Evolutionary conservation across 164 flowering plant species (phyloP).

Genomic region (Stephania yunnanensis): DNA sequence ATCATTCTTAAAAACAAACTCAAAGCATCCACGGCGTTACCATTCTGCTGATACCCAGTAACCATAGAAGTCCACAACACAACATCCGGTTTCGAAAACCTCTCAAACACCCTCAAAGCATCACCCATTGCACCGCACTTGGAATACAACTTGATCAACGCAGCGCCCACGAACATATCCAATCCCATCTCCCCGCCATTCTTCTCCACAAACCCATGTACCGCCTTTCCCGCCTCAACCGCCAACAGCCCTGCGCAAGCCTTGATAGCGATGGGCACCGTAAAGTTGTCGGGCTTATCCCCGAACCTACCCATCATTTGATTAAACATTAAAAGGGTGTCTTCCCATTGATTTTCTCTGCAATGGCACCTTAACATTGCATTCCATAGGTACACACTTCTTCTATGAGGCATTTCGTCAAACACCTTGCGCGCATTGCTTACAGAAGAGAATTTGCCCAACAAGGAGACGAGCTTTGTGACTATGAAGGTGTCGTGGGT

Average conservation of each 20-base stretch:
- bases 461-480: slow-evolving; percentile 30
- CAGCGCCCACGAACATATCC: slow-evolving; percentile 54
- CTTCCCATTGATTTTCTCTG: slow-evolving; percentile 32
- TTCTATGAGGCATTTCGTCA: slow-evolving; percentile 48
- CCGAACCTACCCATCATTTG: slow-evolving; percentile 15
- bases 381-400: slow-evolving; percentile 42
- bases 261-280: slow-evolving; percentile 38
- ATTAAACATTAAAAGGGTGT: slow-evolving; percentile 31
- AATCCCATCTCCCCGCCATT: slow-evolving; percentile 11
- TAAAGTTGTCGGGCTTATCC: slow-evolving; percentile 34
- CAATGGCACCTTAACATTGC: slow-evolving; percentile 31
- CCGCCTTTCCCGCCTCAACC: slow-evolving; percentile 26
- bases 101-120: slow-evolving; percentile 40
- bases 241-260: slow-evolving; percentile 39
- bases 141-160: slow-evolving; percentile 44
- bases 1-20: slow-evolving; percentile 40
- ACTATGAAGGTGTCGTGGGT: slow-evolving; percentile 28
- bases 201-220: slow-evolving; percentile 49
- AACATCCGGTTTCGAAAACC: slow-evolving; percentile 38
- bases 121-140: slow-evolving; percentile 45
- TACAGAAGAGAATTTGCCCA: slow-evolving; percentile 16
- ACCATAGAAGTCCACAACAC: slow-evolving; percentile 61
- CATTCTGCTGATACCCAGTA: slow-evolving; percentile 50
- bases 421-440: slow-evolving; percentile 38
- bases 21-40: slow-evolving; percentile 33